Base-by-base conservation (phyloP, 306 rosid genomes). In the Gynostemma pentaphyllum region DNA sequence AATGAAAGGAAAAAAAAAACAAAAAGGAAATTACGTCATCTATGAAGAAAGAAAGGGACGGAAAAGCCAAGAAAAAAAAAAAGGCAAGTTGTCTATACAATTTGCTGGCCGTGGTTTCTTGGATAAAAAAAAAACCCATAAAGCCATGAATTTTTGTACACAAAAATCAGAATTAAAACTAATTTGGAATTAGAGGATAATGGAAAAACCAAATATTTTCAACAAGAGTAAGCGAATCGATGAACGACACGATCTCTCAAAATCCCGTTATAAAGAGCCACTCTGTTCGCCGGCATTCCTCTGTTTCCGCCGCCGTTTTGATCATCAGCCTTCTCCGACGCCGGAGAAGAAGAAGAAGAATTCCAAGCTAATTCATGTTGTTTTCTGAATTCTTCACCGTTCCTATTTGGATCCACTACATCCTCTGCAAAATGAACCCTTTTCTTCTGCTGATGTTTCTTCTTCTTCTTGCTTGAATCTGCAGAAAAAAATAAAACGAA, bases 211-310 rank as follows among this genome's bases (percentile, higher is more conserved):
- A 7, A 11, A 19, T 2, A 22, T 14, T 62, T 27, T 9, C 24
- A 52, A n/a, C 62, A 26, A 40, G 71, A 52, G 49, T 84, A 82
- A 49, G 84, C 78, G 74, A 76, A 71, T 30, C 95, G 86, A 11
- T 82, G 84, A 73, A 76, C 80, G 11, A 74, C 76, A 9, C 98
- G 96, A 66, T 86, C 94, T 57, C 90, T 81, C 6, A 88, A 80
- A 74, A 92, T 92, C 74, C 99, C 96, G 15, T 88, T 80, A 63
- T 92, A 92, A 32, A 92, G 78, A 42, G 97, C 96, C 5, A 42
- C 79, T 24, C 99, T 83, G 61, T 92, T 92, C 0, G 83, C 88
- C n/a, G 97, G 97, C 81, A 88, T 84, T 78, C 77, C 87, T 72
- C 76, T 73, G 60, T 8, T 66, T 34, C 76, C 70, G 4, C 55